phyloP scores from a whole-genome alignment of 2,329 filamentous ascomycete species.

The Dactylellina leptospora region DNA sequence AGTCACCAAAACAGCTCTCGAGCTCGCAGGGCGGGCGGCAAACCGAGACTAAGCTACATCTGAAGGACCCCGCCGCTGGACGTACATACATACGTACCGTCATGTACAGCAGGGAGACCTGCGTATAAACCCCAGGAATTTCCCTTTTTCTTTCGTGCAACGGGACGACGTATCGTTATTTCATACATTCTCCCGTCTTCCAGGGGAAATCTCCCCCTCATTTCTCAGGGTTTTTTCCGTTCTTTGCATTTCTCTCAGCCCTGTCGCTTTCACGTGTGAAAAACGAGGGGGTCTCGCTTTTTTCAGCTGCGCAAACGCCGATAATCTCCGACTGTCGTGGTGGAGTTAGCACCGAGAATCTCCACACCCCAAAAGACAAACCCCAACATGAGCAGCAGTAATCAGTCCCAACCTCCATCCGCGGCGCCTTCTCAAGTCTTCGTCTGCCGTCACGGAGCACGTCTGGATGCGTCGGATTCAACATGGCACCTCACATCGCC shows the following conservation, averaged over 20 bases:
- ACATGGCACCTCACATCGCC: slow-evolving; percentile 93
- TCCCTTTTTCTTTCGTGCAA: no score
- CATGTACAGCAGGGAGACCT: not conserved
- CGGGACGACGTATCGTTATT: not conserved
- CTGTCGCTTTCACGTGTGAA: slow-evolving; percentile 11
- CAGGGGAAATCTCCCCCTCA: not conserved
- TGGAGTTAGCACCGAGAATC: not conserved
- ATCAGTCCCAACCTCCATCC: slow-evolving; percentile 24
- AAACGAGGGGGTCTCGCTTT: not conserved
- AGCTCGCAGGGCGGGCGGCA: not conserved
- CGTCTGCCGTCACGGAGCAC: slow-evolving; percentile 78
- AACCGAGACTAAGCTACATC: not conserved
- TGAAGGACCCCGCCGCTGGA: not conserved
- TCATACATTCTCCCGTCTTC: not conserved
- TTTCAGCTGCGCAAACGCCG: slow-evolving; percentile 10
- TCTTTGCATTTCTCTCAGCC: not conserved
- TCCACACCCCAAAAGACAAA: no score
- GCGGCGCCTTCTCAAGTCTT: slow-evolving; percentile 56
- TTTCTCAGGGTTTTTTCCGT: not conserved
- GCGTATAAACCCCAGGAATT: not conserved
- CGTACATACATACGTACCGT: not conserved
- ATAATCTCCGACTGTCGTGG: slow-evolving; percentile 28
- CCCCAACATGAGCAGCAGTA: not conserved
- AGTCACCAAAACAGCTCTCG: not conserved
- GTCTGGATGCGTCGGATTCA: slow-evolving; percentile 92